Percentiles rank a stretch among this genome's conserved stretches.
Conservation (phyloP, 2,329 filamentous ascomycete species). For the Fusarium sp. region DNA sequence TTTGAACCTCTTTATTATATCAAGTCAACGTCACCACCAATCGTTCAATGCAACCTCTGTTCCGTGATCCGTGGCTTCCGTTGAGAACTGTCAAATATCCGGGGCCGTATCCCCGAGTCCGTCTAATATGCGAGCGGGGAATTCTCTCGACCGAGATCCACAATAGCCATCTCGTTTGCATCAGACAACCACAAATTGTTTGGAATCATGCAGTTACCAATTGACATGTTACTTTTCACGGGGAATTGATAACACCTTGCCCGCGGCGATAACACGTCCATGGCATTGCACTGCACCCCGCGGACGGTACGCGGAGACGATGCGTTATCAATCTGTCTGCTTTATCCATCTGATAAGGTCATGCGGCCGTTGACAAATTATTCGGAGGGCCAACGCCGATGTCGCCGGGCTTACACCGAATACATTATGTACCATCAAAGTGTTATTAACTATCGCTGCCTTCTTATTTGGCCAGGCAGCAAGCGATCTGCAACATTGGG, state of each 20-base stretch:
- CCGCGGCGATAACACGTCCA: neutral
- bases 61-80: neutral
- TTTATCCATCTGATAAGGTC: conserved; percentile 39
- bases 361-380: conserved; percentile 13
- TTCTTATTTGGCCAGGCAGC: conserved; percentile 39
- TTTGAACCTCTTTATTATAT: neutral
- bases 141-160: conserved; percentile 35
- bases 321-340: conserved; percentile 39
- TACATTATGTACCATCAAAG: neutral
- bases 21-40: neutral
- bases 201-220: neutral
- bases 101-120: conserved; percentile 37
- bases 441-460: conserved; percentile 35
- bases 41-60: neutral
- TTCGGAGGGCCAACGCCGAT: conserved; percentile 27
- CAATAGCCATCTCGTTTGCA: neutral
- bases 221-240: neutral
- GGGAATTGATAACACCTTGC: neutral
- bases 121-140: conserved; percentile 38
- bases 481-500: conserved; percentile 31
- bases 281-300: neutral
- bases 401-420: conserved; percentile 24
- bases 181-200: neutral
- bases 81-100: conserved; percentile 12
- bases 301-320: conserved; percentile 2